These are phyloP conservation scores for Xylaria flabelliformis DNA, from an alignment of 495 filamentous ascomycete species.

Conservation along the genomic window DNA sequence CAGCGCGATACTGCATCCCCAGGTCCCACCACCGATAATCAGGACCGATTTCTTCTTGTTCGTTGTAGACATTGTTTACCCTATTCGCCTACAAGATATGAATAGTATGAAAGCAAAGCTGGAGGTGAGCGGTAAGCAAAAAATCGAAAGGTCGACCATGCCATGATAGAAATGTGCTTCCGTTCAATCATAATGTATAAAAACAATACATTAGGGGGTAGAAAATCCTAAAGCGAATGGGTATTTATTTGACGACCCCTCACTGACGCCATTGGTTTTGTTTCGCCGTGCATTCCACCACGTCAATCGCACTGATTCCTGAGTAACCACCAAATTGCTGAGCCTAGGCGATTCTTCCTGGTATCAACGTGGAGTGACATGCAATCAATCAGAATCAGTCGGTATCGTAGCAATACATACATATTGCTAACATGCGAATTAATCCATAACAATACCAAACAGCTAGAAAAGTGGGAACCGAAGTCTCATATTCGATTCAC, in stretches of 20 bases:
- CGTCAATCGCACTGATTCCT: background rate
- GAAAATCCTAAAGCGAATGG: background rate
- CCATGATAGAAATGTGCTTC: too few species aligned
- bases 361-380: background rate
- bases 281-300: background rate
- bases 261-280: background rate
- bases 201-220: background rate
- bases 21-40: slow-evolving; percentile 57
- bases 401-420: background rate
- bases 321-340: background rate
- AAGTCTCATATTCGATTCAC: too few species aligned
- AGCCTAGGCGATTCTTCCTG: background rate
- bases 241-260: background rate
- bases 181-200: too few species aligned
- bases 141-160: background rate
- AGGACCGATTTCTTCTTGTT: slow-evolving; percentile 24
- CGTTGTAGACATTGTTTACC: background rate
- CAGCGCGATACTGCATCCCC: slow-evolving; percentile 61
- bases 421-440: background rate
- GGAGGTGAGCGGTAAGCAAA: background rate
- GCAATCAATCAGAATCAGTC: background rate
- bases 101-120: background rate
- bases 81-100: background rate
- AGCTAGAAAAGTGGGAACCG: too few species aligned
- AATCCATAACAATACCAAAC: background rate